Evolutionary conservation across 495 filamentous ascomycete genomes (phyloP), one percentile per base, ranked within the genome.

Genomic region (Daldinia decipiens): DNA sequence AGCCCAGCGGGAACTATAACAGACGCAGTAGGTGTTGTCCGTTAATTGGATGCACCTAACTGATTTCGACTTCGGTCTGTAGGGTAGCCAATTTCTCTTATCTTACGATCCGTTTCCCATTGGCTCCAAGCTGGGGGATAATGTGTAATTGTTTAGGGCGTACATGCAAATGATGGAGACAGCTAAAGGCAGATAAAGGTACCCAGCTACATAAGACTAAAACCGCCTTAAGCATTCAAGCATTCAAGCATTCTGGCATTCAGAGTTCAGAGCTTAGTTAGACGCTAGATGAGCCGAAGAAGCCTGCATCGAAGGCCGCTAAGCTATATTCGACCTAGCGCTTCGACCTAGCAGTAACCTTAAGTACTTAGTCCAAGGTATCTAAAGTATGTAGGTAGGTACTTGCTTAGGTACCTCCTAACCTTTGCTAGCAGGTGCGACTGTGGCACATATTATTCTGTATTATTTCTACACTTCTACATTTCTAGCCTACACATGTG

Each of bases 251-350:
- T 34, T 34, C 26, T 27, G 26, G 26, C 26, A 27, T 4, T 27
- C 26, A 27, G 32, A 73, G 36, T 32, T 32, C 4, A 67, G 32
- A 73, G 43, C 53, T 64, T 43, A 59, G 56, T 13, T 32, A 32
- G 60, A 61, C 74, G 71, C 74, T 76, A 76, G 74, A 76, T 67
- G 68, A 67, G 66, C 68, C 72, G 65, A 72, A 67, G 74, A 76
- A 76, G 67, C 59, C 55, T 76, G 74, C 74, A 72, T 62, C 69
- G 74, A 76, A 76, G 36, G n/a, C 38, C 57, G 62, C 74, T 72
- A 74, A 51, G 34, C 65, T 54, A 27, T 55, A 70, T 70, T 43
- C 17, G 52, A 61, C 26, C 26, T 74, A 59, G 63, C 43, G n/a
- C 0, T 1, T 0, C 1, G 31, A 0, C 1, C 54, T 38, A 15